phyloP scores from a whole-genome alignment of 768 basidiomycete genomes.

The Boletellus sp. region DNA sequence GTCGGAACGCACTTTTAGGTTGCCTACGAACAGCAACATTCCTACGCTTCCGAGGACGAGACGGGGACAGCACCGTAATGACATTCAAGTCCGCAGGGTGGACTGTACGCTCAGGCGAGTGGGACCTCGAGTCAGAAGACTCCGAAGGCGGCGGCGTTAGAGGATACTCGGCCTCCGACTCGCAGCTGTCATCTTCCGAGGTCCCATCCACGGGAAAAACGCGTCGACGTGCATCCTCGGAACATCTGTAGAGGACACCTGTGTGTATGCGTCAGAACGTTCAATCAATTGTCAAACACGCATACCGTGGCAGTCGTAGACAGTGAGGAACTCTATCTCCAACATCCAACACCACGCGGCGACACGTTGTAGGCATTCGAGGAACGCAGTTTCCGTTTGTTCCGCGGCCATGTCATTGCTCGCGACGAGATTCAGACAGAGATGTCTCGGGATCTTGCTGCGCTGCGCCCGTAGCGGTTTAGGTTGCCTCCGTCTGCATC shows the following conservation, averaged over 20 bases:
- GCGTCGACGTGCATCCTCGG: conserved; percentile 40
- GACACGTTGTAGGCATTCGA: conserved; percentile 51
- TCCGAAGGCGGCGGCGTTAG: conserved; percentile 78
- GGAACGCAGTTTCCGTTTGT: conserved; percentile 39
- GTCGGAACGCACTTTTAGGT: conserved; percentile 18
- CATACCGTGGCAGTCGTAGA: conserved; percentile 73
- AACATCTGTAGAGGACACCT: conserved; percentile 43
- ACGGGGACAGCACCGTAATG: conserved; percentile 18
- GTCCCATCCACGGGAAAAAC: conserved; percentile 27
- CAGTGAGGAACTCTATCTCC: conserved; percentile 61
- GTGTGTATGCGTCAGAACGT: conserved; percentile 3
- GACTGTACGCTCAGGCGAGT: conserved; percentile 46
- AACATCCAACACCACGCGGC: conserved; percentile 59
- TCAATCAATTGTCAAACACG: conserved; percentile 1
- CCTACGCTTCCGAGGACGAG: conserved; percentile 19
- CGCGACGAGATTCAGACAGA: conserved; percentile 61
- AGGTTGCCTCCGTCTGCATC: conserved; percentile 37
- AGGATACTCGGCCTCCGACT: conserved; percentile 65
- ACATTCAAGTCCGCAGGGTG: conserved; percentile 11
- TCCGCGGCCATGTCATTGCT: conserved; percentile 35
- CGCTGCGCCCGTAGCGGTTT: conserved; percentile 49
- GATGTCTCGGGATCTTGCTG: conserved; percentile 58
- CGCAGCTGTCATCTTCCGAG: conserved; percentile 36
- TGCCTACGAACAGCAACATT: conserved; percentile 25
- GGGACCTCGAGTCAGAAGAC: conserved; percentile 58